Evolutionary conservation across 257 asterid species (phyloP).

Genomic region (Nicotiana sylvestris): DNA sequence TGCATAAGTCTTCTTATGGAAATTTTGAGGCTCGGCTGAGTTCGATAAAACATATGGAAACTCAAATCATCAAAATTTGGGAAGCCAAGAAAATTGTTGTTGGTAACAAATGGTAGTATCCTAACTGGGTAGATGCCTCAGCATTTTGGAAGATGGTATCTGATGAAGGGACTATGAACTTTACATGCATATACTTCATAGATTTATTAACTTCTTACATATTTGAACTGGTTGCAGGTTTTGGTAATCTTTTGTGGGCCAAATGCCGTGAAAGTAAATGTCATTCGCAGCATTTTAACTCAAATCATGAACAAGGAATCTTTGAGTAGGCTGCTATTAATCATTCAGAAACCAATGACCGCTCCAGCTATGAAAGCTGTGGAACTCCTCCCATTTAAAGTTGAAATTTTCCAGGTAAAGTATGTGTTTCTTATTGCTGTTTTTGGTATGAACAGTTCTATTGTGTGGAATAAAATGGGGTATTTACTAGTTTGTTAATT

Average conservation of each 20-base stretch:
- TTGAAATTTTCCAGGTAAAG: slow-evolving; percentile 71
- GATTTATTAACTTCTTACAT: neutral
- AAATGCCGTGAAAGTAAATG: slow-evolving; percentile 42
- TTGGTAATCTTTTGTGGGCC: slow-evolving; percentile 56
- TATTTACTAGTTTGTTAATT: neutral
- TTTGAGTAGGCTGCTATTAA: slow-evolving; percentile 51
- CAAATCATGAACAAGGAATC: slow-evolving; percentile 39
- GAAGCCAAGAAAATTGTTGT: neutral
- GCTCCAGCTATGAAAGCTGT: slow-evolving; percentile 65
- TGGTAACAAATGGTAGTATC: neutral
- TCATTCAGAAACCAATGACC: slow-evolving; percentile 57
- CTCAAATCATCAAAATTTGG: neutral
- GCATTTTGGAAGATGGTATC: neutral
- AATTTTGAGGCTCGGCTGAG: neutral
- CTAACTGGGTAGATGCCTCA: neutral
- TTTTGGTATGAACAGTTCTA: neutral
- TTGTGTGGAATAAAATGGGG: neutral
- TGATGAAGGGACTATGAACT: neutral
- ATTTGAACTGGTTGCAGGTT: slow-evolving; percentile 38
- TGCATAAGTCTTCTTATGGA: neutral
- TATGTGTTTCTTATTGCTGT: neutral
- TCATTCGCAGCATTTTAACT: slow-evolving; percentile 42
- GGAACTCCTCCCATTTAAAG: slow-evolving; percentile 53
- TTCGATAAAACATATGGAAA: neutral
- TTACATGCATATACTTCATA: neutral